Conservation (phyloP, 176 grass and related monocot genomes). For the Poa annua region DNA sequence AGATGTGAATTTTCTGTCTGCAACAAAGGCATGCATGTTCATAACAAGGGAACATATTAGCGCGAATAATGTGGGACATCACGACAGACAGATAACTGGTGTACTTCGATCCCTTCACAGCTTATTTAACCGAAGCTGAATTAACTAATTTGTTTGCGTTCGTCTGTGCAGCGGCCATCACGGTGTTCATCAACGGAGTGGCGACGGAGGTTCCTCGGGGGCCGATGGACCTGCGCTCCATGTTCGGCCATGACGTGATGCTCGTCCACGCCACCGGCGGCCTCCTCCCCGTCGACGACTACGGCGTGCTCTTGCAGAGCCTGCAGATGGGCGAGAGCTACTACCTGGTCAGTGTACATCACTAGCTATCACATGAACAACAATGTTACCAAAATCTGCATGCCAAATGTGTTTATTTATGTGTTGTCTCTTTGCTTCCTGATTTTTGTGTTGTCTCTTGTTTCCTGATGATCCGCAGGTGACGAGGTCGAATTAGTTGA, state of each 20-base stretch:
- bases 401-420: neutral
- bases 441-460: neutral
- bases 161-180: conserved; percentile 53
- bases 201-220: conserved; percentile 80
- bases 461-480: conserved; percentile 36
- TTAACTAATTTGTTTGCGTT: neutral
- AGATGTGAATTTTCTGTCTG: neutral
- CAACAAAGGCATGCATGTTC: neutral
- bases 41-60: neutral
- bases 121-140: neutral
- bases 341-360: conserved; percentile 57
- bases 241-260: conserved; percentile 83
- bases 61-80: neutral
- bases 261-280: conserved; percentile 72
- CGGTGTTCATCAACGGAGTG: conserved; percentile 91
- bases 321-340: conserved; percentile 96
- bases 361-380: neutral
- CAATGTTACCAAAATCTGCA: neutral
- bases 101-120: neutral
- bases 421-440: neutral
- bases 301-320: conserved; percentile 74
- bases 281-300: conserved; percentile 73
- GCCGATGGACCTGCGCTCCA: conserved; percentile 71
- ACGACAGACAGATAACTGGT: neutral
- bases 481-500: conserved; percentile 33